Percentiles rank a stretch among this genome's conserved stretches.
Conservation (phyloP, 257 asterid genomes). For the Linaria vulgaris region DNA sequence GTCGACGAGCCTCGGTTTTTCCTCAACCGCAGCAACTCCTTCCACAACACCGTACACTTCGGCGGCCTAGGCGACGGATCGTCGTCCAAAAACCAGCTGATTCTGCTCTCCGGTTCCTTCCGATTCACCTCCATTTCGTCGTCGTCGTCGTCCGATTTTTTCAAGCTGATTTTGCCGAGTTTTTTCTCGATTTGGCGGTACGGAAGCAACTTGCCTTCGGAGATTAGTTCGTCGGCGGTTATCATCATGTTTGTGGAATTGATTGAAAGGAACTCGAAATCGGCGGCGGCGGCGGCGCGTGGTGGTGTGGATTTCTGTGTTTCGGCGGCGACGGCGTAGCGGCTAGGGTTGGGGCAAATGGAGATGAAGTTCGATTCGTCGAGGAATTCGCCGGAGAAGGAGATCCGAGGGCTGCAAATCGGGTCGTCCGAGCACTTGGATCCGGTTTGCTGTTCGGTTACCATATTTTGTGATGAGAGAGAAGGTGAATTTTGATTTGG, state of each 20-base stretch:
- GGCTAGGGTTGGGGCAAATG: slow-evolving; percentile 51
- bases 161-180: slow-evolving; percentile 44
- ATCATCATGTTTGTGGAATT: slow-evolving; percentile 49
- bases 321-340: slow-evolving; percentile 24
- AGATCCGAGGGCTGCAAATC: slow-evolving; percentile 45
- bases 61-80: slow-evolving; percentile 98
- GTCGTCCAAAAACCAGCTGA: slow-evolving; percentile 74
- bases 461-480: no score
- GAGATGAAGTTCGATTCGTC: slow-evolving; percentile 75
- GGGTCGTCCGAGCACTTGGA: slow-evolving; percentile 31
- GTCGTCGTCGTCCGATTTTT: slow-evolving; percentile 29
- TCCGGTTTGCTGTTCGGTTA: no score
- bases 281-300: no score
- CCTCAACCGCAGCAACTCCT: slow-evolving; percentile 68
- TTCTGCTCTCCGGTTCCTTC: slow-evolving; percentile 40
- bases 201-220: slow-evolving; percentile 74
- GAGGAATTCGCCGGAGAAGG: slow-evolving; percentile 83
- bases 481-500: no score
- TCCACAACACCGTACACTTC: slow-evolving; percentile 83
- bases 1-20: slow-evolving; percentile 53
- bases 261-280: slow-evolving; percentile 74
- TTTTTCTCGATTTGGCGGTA: slow-evolving; percentile 60
- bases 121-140: slow-evolving; percentile 23
- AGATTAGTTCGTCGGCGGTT: slow-evolving; percentile 73
- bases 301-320: slow-evolving; percentile 28